Conservation (phyloP, 2,329 filamentous ascomycete genomes). For the Metarhizium sp. region DNA sequence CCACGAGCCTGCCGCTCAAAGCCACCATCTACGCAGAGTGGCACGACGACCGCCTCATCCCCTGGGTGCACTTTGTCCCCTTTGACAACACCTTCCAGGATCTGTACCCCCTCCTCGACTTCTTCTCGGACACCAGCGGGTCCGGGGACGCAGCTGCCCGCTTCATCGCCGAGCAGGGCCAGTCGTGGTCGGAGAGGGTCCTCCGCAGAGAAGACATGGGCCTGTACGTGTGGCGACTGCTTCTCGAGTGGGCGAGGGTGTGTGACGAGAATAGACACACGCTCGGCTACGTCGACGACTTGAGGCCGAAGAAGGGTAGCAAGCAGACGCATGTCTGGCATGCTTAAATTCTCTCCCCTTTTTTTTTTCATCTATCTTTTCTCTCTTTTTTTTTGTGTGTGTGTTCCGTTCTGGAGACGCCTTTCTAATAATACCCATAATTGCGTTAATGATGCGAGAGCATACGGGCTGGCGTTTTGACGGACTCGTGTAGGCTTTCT, state of each 20-base stretch:
- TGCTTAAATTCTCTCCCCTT: too few species aligned
- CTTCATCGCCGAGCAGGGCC: slow-evolving; percentile 49
- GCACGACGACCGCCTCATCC: slow-evolving; percentile 60
- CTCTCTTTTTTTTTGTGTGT: too few species aligned
- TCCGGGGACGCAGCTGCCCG: slow-evolving; percentile 45
- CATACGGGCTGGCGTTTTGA: background rate
- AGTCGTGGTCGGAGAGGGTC: slow-evolving; percentile 51
- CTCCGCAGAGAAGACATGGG: slow-evolving; percentile 57
- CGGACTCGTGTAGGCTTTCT: background rate
- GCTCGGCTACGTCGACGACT: slow-evolving; percentile 35
- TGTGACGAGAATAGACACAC: slow-evolving; percentile 33
- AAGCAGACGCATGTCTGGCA: too few species aligned
- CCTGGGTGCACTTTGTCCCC: slow-evolving; percentile 66
- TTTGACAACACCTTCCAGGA: slow-evolving; percentile 61
- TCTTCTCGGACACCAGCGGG: slow-evolving; percentile 45
- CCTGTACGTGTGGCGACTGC: slow-evolving; percentile 53
- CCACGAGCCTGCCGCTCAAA: slow-evolving; percentile 59
- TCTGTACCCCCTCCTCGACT: slow-evolving; percentile 55
- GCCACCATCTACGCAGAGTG: slow-evolving; percentile 65
- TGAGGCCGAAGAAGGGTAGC: slow-evolving; percentile 12
- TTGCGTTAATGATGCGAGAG: background rate
- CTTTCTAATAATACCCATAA: background rate
- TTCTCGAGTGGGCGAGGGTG: slow-evolving; percentile 48
- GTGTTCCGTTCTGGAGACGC: too few species aligned
- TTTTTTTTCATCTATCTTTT: too few species aligned